These are phyloP conservation scores for Pseudogymnoascus sp. DNA, from an alignment of 2,329 filamentous ascomycete species.

Conservation along the genomic window DNA sequence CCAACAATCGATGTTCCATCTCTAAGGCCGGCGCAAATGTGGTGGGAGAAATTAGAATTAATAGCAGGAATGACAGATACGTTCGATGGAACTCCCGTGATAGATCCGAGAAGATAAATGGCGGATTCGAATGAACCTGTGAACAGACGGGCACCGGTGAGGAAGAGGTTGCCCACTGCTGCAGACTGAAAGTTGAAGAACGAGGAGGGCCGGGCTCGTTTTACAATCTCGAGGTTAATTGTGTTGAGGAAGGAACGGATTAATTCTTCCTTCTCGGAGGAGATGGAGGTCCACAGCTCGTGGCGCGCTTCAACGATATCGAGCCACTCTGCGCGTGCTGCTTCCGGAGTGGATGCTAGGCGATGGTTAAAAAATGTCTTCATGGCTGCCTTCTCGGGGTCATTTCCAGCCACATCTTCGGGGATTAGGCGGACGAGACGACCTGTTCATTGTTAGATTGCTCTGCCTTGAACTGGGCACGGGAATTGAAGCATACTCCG, in stretches of 20 bases:
- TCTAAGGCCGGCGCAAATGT: slow-evolving; percentile 76
- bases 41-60: slow-evolving; percentile 91
- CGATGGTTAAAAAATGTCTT: slow-evolving; percentile 83
- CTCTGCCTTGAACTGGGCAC: not conserved
- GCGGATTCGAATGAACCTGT: slow-evolving; percentile 87
- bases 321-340: slow-evolving; percentile 73
- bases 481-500: slow-evolving; percentile 43
- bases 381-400: slow-evolving; percentile 63
- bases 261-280: slow-evolving; percentile 65
- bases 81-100: slow-evolving; percentile 72
- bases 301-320: slow-evolving; percentile 81
- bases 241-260: slow-evolving; percentile 70
- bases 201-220: slow-evolving; percentile 62
- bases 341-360: slow-evolving; percentile 51
- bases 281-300: slow-evolving; percentile 62
- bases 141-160: slow-evolving; percentile 81
- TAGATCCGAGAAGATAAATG: slow-evolving; percentile 80
- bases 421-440: slow-evolving; percentile 88
- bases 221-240: slow-evolving; percentile 70
- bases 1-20: slow-evolving; percentile 76
- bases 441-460: slow-evolving; percentile 39
- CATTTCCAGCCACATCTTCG: slow-evolving; percentile 40
- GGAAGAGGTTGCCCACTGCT: slow-evolving; percentile 70
- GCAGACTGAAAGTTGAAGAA: slow-evolving; percentile 72
- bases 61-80: slow-evolving; percentile 81